Base-by-base conservation (phyloP, 129 eudicot genomes). In the Lactuca sativa region DNA sequence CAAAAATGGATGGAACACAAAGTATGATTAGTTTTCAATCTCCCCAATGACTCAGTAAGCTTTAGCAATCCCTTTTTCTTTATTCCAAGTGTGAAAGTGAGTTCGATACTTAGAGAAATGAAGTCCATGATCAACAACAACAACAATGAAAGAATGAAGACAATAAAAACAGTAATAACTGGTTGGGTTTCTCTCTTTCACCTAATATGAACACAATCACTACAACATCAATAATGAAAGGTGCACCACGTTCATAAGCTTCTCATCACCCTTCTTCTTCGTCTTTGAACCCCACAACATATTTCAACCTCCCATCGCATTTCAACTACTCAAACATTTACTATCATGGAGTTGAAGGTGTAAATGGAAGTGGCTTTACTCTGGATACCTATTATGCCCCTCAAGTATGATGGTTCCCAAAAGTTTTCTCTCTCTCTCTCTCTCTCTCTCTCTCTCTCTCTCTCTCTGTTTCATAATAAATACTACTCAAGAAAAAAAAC, bases 111-210 rank as follows among this genome's bases (percentile, higher is more conserved):
- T 58, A 54, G 53, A 40, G 74, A 76, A 73, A 87, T 90, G 95
- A 89, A 89, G 81, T 74, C 92, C 47, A 54, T 82, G 70, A 76
- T 75, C 80, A 86, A 61, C 53, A 74, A 77, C 76, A 62, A 37
- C 60, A 61, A 67, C 74, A 70, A 75, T 14, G 65, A 43, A 30
- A 74, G 67, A 67, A 71, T 57, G 72, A 60, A 59, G 21, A 1
- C 21, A 18, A 18, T 1, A 18, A 18, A 18, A 74, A 69, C 48
- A 74, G 25, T 16, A 80, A 73, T 74, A 87, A 82, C 84, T 88
- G 92, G 92, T 70, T 91, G 48, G 97, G 95, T 36, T 86, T 91
- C 82, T 84, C 97, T 70, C 96, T 88, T 59, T 88, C 96, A 44
- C 85, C 90, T 74, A 82, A 88, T 43, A 76, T 92, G 86, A 81